These are phyloP conservation scores for Metschnikowia proteae DNA, from an alignment of 805 yeast species.

Conservation along the genomic window DNA sequence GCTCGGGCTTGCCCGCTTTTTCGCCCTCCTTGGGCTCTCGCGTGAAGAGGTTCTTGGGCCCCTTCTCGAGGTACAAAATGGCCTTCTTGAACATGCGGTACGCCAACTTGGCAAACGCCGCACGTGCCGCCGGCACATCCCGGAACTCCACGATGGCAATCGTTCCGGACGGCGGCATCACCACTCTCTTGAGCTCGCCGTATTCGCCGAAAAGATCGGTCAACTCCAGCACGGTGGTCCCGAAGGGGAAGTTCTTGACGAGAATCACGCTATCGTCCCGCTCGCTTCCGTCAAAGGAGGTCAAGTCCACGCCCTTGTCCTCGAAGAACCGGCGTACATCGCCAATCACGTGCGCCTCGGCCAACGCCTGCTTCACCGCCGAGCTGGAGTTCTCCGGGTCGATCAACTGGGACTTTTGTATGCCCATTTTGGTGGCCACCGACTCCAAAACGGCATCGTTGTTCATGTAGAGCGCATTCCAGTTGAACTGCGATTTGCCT, in stretches of 20 bases:
- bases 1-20: constrained; percentile 18
- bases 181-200: constrained; percentile 74
- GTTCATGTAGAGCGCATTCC: constrained; percentile 93
- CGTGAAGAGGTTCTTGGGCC: constrained; percentile 78
- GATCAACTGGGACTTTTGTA: constrained; percentile 75
- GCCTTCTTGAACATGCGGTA: constrained; percentile 85
- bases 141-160: constrained; percentile 90
- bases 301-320: constrained; percentile 76
- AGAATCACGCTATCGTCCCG: constrained; percentile 77
- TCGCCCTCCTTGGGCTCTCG: constrained; percentile 48
- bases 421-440: constrained; percentile 80
- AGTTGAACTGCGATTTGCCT: constrained; percentile 78
- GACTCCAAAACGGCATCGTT: constrained; percentile 89
- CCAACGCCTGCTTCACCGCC: constrained; percentile 94
- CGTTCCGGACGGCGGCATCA: constrained; percentile 96
- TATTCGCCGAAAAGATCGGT: constrained; percentile 75
- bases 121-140: constrained; percentile 77
- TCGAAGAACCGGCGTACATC: constrained; percentile 88
- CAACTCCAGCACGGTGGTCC: constrained; percentile 75
- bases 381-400: constrained; percentile 84
- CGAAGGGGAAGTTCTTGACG: constrained; percentile 87
- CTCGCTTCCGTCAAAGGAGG: constrained; percentile 61
- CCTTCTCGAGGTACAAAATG: constrained; percentile 87
- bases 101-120: constrained; percentile 84
- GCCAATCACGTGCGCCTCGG: constrained; percentile 93